A percentile compares a stretch with the other conserved stretches of the same genome.
phyloP scores from a whole-genome alignment of 805 yeast species.

The Clavispora fructus region DNA sequence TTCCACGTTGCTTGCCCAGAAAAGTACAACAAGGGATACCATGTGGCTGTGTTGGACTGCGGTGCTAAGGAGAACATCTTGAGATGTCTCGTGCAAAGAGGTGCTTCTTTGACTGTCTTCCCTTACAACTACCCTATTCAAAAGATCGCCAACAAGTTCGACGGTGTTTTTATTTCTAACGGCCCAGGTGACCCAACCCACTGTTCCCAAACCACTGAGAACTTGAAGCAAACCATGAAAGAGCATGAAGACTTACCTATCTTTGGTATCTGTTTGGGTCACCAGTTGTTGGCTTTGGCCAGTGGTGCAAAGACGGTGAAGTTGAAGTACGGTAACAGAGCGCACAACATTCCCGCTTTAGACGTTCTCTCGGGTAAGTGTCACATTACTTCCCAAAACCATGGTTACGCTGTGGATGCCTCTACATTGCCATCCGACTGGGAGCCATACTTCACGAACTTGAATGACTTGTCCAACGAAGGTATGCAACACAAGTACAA shows the following conservation, averaged over 20 bases:
- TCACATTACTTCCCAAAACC: constrained; percentile 98
- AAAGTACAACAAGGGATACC: constrained; percentile 50
- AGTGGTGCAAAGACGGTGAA: constrained; percentile 90
- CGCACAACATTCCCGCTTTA: constrained; percentile 95
- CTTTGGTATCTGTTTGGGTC: constrained; percentile 97
- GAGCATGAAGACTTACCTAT: constrained; percentile 68
- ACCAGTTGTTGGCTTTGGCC: constrained; percentile 92
- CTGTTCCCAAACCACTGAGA: constrained; percentile 71
- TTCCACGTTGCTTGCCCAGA: constrained; percentile 73
- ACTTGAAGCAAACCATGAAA: constrained; percentile 67
- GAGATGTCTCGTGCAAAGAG: constrained; percentile 89
- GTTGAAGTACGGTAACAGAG: constrained; percentile 97
- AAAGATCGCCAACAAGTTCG: constrained; percentile 84
- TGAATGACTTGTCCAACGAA: constrained; percentile 94
- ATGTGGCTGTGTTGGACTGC: constrained; percentile 92
- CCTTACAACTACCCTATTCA: constrained; percentile 94
- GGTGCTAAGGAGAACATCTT: constrained; percentile 98
- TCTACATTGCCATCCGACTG: constrained; percentile 64
- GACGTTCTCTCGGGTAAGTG: constrained; percentile 88
- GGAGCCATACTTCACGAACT: constrained; percentile 80
- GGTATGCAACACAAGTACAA: constrained; percentile 87
- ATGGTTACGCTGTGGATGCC: constrained; percentile 95
- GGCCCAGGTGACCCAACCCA: constrained; percentile 99
- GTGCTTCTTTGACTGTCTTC: constrained; percentile 93
- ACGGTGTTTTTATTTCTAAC: constrained; percentile 90